phyloP scores from a whole-genome alignment of 176 grass and related monocot species.

The Aegilops sharonensis region DNA sequence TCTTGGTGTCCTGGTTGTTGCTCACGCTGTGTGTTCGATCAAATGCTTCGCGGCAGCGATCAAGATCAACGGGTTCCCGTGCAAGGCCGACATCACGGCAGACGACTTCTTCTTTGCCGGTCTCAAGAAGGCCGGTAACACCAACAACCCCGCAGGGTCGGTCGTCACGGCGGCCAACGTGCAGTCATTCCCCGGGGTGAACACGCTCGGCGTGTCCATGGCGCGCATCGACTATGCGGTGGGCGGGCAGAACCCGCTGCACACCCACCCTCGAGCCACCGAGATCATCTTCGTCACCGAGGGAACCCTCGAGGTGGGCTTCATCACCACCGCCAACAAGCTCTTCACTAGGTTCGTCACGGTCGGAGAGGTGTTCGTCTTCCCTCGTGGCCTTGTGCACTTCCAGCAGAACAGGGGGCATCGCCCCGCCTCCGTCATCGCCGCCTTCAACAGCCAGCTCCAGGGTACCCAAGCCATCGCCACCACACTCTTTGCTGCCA shows the following conservation, averaged over 20 bases:
- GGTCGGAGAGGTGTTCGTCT: constrained; percentile 65
- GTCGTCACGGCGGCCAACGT: constrained; percentile 55
- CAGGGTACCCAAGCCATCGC: constrained; percentile 67
- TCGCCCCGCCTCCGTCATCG: constrained; percentile 49
- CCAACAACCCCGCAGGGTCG: constrained; percentile 44
- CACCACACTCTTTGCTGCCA: constrained; percentile 48
- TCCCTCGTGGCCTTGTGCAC: constrained; percentile 64
- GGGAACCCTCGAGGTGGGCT: constrained; percentile 69
- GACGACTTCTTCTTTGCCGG: constrained; percentile 68
- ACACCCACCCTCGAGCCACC: constrained; percentile 84
- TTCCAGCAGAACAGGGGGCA: constrained; percentile 69
- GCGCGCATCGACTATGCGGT: constrained; percentile 73
- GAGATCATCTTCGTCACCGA: constrained; percentile 80
- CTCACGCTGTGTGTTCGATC: not conserved
- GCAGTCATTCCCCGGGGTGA: constrained; percentile 51
- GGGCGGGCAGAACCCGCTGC: constrained; percentile 59
- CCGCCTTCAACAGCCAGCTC: constrained; percentile 87
- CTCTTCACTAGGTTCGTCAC: constrained; percentile 55
- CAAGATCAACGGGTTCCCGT: constrained; percentile 70
- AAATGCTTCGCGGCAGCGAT: constrained; percentile 34
- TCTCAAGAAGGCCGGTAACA: constrained; percentile 48
- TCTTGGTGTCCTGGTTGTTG: not conserved
- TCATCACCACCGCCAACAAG: constrained; percentile 68
- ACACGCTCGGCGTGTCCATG: constrained; percentile 78
- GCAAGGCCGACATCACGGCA: constrained; percentile 56